phyloP scores from a whole-genome alignment of 495 filamentous ascomycete species.

The Lasiosphaeriaceae sp. region DNA sequence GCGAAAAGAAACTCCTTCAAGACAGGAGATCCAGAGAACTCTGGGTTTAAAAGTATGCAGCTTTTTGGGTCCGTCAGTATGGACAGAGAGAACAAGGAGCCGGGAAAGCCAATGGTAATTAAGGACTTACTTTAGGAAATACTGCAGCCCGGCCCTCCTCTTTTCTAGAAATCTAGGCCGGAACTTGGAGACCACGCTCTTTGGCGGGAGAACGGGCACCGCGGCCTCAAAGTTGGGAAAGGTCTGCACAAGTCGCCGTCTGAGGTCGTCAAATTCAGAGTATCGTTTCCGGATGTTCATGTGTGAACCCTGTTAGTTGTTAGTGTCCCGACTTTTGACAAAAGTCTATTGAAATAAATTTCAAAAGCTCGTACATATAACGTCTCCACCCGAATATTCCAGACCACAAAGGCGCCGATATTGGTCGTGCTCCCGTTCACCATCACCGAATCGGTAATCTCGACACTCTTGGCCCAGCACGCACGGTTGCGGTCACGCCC shows the following conservation, averaged over 20 bases:
- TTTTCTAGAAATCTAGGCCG: conserved; percentile 50
- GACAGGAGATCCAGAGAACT: conserved; percentile 54
- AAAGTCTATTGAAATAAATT: not conserved
- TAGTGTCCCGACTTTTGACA: not conserved
- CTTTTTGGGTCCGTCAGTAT: conserved; percentile 19
- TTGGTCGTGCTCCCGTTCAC: conserved; percentile 48
- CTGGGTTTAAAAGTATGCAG: conserved; percentile 54
- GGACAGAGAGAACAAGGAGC: not conserved
- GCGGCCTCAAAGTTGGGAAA: conserved; percentile 53
- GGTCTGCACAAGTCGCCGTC: conserved; percentile 44
- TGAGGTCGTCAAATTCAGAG: conserved; percentile 55
- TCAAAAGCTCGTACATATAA: conserved; percentile 31
- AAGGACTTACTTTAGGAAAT: conserved; percentile 50
- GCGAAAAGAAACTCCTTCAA: conserved; percentile 56
- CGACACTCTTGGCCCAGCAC: conserved; percentile 55
- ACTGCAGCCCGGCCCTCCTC: conserved; percentile 49
- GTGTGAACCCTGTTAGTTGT: conserved; percentile 37
- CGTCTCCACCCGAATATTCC: conserved; percentile 53
- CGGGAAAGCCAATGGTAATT: not conserved
- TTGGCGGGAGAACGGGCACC: conserved; percentile 53
- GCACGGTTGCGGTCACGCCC: conserved; percentile 45
- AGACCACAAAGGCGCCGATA: conserved; percentile 56
- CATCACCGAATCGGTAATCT: conserved; percentile 47
- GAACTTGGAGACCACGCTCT: conserved; percentile 52
- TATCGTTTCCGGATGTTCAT: conserved; percentile 57